Evolutionary conservation across 2,329 filamentous ascomycete genomes (phyloP), one percentile per base, ranked within the genome.

Genomic region (Paramyrothecium roridum): DNA sequence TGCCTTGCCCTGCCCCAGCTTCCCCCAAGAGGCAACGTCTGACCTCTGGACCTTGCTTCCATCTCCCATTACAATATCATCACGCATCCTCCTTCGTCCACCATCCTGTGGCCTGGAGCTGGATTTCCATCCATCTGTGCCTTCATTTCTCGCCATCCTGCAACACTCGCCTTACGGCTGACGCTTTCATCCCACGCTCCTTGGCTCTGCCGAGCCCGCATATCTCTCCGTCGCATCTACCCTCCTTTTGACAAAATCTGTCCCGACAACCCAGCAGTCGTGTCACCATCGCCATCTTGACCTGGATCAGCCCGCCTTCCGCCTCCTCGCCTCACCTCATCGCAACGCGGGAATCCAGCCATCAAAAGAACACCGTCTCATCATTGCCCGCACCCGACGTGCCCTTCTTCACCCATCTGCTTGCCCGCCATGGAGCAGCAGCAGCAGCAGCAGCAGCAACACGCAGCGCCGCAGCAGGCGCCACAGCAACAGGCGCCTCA

Each of bases 341-440:
- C 33, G 48, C 49, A 54, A 52, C 47, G 61, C 58, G 56, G 33
- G 33, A 12, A 48, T 20, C 46, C 33, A 37, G 26, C 30, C n/a
- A 43, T 19, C 37, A 6, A 6, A 19, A 59, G 55, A 63, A 59
- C 53, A 52, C 52, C 50, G 54, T 56, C 59, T 56, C 54, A 53
- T 61, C 63, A 60, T 59, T 60, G 58, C 61, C 64, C 67, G 71
- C 73, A 71, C 69, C 65, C 67, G 71, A 73, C 73, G 73, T 80
- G 77, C 79, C 78, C 52, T 57, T 63, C 52, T 57, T 63, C 64
- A 69, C 78, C 73, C 76, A 74, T 76, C 67, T 71, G 59, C 70
- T 72, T 77, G 75, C 73, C 74, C 78, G 72, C 63, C 71, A 90
- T 90, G 87, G 86, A 76, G 66, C 75, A 77, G 67, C 72, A 75